These are phyloP conservation scores for Lineolata rhizophorae DNA, from an alignment of 495 filamentous ascomycete genomes.

Conservation along the genomic window DNA sequence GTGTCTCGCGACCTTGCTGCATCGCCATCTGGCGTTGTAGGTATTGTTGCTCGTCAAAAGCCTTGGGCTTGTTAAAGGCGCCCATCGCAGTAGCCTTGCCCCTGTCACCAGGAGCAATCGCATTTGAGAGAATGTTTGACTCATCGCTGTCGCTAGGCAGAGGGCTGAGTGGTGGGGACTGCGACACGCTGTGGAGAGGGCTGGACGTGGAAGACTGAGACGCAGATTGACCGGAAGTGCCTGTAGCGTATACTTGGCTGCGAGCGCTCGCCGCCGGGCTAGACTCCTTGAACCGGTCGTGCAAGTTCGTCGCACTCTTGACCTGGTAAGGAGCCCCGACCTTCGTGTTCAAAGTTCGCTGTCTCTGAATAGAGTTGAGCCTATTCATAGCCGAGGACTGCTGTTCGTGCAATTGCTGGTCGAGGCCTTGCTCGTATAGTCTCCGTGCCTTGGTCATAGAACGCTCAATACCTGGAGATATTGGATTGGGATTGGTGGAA, in stretches of 20 bases:
- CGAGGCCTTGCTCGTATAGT: conserved; percentile 69
- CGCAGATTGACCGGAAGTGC: no score
- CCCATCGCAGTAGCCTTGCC: conserved; percentile 76
- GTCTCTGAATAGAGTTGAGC: conserved; percentile 51
- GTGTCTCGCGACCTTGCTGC: conserved; percentile 39
- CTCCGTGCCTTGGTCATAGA: conserved; percentile 40
- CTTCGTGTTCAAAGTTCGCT: no score
- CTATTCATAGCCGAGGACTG: conserved; percentile 55
- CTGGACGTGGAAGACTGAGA: no score
- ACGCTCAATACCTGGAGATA: conserved; percentile 13
- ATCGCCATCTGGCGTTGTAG: conserved; percentile 59
- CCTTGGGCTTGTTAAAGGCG: conserved; percentile 56
- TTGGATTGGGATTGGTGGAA: conserved; percentile 7
- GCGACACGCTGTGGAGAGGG: no score
- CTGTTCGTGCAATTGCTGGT: conserved; percentile 60
- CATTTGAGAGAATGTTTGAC: conserved; percentile 25
- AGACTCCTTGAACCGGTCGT: conserved; percentile 32
- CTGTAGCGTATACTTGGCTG: no score
- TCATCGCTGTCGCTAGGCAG: conserved; percentile 50
- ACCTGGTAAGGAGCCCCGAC: conserved; percentile 21
- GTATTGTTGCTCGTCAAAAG: conserved; percentile 71
- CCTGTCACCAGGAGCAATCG: conserved; percentile 53
- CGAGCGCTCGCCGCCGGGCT: no score
- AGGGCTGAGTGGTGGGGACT: conserved; percentile 46
- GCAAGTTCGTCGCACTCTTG: conserved; percentile 32